phyloP scores from a whole-genome alignment of 2,329 filamentous ascomycete species.

The Colletotrichum euphorbiae region DNA sequence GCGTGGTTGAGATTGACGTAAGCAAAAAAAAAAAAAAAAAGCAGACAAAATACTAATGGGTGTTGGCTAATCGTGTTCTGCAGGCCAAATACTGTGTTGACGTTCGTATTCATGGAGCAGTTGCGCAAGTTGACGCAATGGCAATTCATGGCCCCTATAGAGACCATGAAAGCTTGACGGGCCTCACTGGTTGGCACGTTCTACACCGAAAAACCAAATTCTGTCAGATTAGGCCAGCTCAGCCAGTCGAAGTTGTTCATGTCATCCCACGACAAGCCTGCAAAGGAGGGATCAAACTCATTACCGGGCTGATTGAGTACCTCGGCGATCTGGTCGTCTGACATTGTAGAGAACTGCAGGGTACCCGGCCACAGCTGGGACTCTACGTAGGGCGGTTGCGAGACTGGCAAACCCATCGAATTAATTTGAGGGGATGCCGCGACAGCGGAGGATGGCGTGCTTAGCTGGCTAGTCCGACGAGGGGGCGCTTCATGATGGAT shows the following conservation, averaged over 20 bases:
- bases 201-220: slow-evolving; percentile 49
- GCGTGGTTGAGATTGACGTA: slow-evolving; percentile 58
- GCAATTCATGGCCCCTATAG: slow-evolving; percentile 29
- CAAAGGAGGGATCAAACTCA: slow-evolving; percentile 66
- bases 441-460: slow-evolving; percentile 22
- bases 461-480: slow-evolving; percentile 21
- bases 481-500: slow-evolving; percentile 14
- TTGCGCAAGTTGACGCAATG: slow-evolving; percentile 49
- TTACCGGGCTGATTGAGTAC: slow-evolving; percentile 73
- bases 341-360: slow-evolving; percentile 76
- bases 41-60: slow-evolving; percentile 34
- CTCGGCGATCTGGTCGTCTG: slow-evolving; percentile 74
- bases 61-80: slow-evolving; percentile 24
- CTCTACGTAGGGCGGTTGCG: slow-evolving; percentile 45
- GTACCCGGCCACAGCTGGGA: slow-evolving; percentile 59
- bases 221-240: slow-evolving; percentile 58
- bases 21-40: neutral
- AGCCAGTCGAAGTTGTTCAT: slow-evolving; percentile 69
- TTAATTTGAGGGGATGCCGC: slow-evolving; percentile 30
- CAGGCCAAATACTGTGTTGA: slow-evolving; percentile 58
- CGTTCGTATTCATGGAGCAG: slow-evolving; percentile 60
- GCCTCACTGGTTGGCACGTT: neutral
- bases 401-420: slow-evolving; percentile 40
- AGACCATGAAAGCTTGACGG: slow-evolving; percentile 34
- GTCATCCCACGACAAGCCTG: slow-evolving; percentile 69